Evolutionary conservation across 768 basidiomycete genomes (phyloP).

Genomic region (Exidia glandulosa): DNA sequence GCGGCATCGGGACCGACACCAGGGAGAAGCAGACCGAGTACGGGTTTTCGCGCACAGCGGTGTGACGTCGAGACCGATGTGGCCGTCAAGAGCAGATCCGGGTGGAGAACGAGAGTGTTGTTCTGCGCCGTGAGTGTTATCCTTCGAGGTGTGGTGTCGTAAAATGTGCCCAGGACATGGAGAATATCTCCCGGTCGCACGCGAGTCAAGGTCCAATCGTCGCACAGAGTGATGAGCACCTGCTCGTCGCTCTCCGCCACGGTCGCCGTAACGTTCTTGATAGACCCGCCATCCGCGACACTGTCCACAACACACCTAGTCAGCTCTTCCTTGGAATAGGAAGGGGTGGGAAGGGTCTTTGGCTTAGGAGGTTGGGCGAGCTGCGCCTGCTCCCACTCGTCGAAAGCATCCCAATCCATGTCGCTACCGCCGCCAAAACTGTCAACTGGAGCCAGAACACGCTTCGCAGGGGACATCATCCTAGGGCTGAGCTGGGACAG

Average conservation of each 20-base stretch:
- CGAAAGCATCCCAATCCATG: too few species aligned
- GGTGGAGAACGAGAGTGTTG: constrained; percentile 78
- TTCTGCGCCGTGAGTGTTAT: constrained; percentile 52
- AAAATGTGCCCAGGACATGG: constrained; percentile 55
- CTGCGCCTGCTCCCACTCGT: too few species aligned
- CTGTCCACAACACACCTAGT: too few species aligned
- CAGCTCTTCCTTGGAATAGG: too few species aligned
- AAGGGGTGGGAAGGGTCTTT: too few species aligned
- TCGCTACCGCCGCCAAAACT: too few species aligned
- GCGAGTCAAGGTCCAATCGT: constrained; percentile 51
- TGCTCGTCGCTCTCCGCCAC: neutral
- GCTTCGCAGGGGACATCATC: too few species aligned
- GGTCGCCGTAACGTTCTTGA: constrained; percentile 18
- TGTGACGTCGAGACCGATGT: constrained; percentile 78
- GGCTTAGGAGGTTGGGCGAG: too few species aligned
- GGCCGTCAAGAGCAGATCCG: constrained; percentile 84
- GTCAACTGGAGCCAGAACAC: too few species aligned
- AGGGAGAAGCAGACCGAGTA: constrained; percentile 55
- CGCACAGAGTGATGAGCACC: constrained; percentile 43
- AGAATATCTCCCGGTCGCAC: constrained; percentile 55
- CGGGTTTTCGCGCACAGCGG: constrained; percentile 75
- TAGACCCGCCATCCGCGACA: too few species aligned
- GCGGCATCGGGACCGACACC: constrained; percentile 37
- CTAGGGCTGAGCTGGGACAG: too few species aligned
- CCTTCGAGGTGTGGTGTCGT: constrained; percentile 21